Percentiles rank a stretch among this genome's conserved stretches.
These are phyloP conservation scores for Turritis glabra DNA, from an alignment of 345 rosid species.

Conservation along the genomic window DNA sequence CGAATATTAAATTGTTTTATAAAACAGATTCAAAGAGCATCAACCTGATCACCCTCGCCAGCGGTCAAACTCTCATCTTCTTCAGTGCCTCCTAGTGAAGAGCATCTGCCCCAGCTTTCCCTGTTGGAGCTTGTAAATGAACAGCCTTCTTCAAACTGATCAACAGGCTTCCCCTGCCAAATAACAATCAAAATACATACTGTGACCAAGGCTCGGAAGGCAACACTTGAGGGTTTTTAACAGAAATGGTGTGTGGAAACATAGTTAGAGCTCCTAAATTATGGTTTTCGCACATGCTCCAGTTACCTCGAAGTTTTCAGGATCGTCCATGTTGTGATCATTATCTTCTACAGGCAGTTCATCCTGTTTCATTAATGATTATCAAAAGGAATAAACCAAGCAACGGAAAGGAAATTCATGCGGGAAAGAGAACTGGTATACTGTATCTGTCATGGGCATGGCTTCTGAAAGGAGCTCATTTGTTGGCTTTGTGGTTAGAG, in stretches of 20 bases:
- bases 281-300: conserved; percentile 6
- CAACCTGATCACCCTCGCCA: conserved; percentile 58
- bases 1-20: background rate
- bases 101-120: conserved; percentile 99
- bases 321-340: conserved; percentile 42
- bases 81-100: conserved; percentile 86
- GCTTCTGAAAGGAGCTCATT: conserved; percentile 66
- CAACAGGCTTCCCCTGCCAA: conserved; percentile 63
- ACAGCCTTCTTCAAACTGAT: conserved; percentile 71
- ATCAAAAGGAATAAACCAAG: conserved; percentile 16
- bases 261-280: conserved; percentile 1
- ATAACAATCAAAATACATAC: background rate
- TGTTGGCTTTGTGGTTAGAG: conserved; percentile 61
- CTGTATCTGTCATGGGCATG: conserved; percentile 45
- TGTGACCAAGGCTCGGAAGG: conserved; percentile 6
- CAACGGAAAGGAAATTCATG: background rate
- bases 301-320: conserved; percentile 52
- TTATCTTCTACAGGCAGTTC: conserved; percentile 38
- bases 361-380: conserved; percentile 45
- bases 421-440: conserved; percentile 35
- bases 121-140: conserved; percentile 94
- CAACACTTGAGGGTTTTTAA: background rate
- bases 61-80: conserved; percentile 69
- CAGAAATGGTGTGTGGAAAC: background rate
- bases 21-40: conserved; percentile 13